These are phyloP conservation scores for Fusarium oligoseptatum DNA, from an alignment of 2,329 filamentous ascomycete species.

Conservation along the genomic window DNA sequence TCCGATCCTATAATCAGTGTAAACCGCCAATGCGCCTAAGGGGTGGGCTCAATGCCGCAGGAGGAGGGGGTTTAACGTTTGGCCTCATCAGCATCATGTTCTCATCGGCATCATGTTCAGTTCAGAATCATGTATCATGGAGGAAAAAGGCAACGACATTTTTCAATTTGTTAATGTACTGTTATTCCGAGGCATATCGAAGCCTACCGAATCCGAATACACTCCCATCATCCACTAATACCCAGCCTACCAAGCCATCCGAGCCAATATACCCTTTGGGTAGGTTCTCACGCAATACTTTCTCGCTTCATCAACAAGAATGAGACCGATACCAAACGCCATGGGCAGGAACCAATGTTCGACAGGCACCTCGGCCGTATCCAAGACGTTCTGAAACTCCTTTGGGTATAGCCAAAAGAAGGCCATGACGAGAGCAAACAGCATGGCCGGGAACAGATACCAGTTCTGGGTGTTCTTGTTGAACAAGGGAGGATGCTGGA, in stretches of 20 bases:
- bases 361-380: conserved; percentile 73
- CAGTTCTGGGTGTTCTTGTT: conserved; percentile 75
- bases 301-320: conserved; percentile 27
- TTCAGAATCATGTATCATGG: conserved; percentile 15
- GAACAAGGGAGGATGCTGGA: conserved; percentile 78
- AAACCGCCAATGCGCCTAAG: not conserved
- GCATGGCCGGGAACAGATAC: conserved; percentile 77
- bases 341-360: conserved; percentile 84
- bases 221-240: not conserved
- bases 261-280: conserved; percentile 19
- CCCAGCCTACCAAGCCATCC: conserved; percentile 24
- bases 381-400: conserved; percentile 70
- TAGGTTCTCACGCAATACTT: conserved; percentile 32
- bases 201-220: conserved; percentile 11
- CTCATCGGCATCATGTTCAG: not conserved
- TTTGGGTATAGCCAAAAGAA: conserved; percentile 80
- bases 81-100: not conserved
- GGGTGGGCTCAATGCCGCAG: not conserved
- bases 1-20: conserved; percentile 11
- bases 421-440: conserved; percentile 76
- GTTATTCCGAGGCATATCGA: conserved; percentile 9
- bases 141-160: conserved; percentile 3
- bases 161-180: conserved; percentile 1
- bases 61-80: not conserved
- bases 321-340: conserved; percentile 68